These are phyloP conservation scores for Opeltia flavorubescens DNA, from an alignment of 495 filamentous ascomycete species.

Conservation along the genomic window DNA sequence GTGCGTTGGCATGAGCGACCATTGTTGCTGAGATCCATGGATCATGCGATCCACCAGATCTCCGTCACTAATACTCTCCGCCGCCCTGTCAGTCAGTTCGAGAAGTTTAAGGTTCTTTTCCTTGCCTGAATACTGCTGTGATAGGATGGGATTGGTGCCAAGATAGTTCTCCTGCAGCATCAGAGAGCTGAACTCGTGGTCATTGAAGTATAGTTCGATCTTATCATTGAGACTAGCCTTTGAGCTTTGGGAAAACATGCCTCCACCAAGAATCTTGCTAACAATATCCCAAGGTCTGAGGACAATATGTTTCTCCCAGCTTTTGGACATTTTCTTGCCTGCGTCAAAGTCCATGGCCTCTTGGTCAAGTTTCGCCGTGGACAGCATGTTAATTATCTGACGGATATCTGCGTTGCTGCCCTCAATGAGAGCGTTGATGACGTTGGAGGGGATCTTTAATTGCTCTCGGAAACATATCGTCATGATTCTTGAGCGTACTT, in stretches of 20 bases:
- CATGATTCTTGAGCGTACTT: slow-evolving; percentile 77
- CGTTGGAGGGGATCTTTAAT: slow-evolving; percentile 67
- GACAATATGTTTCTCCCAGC: slow-evolving; percentile 95
- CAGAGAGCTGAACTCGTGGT: slow-evolving; percentile 88
- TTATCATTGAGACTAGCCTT: slow-evolving; percentile 88
- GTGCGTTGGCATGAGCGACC: slow-evolving; percentile 94
- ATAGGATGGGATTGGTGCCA: slow-evolving; percentile 54
- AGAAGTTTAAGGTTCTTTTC: slow-evolving; percentile 65
- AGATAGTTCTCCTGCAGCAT: slow-evolving; percentile 99
- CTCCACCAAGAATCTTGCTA: slow-evolving; percentile 75
- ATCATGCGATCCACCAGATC: slow-evolving; percentile 97
- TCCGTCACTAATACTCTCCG: slow-evolving; percentile 91
- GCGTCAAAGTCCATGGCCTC: slow-evolving; percentile 63
- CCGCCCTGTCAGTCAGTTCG: slow-evolving; percentile 73
- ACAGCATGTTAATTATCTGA: slow-evolving; percentile 97
- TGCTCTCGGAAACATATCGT: slow-evolving; percentile 90
- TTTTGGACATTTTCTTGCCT: slow-evolving; percentile 83
- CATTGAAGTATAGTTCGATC: slow-evolving; percentile 97
- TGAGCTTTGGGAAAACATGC: slow-evolving; percentile 69
- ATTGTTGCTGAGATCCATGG: slow-evolving; percentile 93
- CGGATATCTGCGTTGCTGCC: slow-evolving; percentile 90
- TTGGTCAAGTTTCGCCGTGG: slow-evolving; percentile 79
- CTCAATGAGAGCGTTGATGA: slow-evolving; percentile 91
- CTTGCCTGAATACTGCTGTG: slow-evolving; percentile 41
- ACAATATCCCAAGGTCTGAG: slow-evolving; percentile 98